These are phyloP conservation scores for Tardiomyces digboiensis DNA, from an alignment of 1,139 yeast genomes.

Conservation along the genomic window DNA sequence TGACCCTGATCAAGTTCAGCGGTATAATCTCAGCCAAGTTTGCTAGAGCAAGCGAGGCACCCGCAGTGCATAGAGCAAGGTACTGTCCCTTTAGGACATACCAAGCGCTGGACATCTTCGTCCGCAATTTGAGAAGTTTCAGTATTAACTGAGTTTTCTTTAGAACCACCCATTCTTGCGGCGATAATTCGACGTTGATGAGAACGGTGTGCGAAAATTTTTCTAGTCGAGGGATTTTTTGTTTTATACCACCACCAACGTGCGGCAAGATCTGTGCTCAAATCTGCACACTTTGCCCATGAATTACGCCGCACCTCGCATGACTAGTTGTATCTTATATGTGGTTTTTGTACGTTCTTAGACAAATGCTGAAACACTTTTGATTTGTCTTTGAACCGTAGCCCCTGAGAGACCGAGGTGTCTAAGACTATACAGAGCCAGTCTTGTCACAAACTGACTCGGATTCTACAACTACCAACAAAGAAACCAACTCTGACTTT, in stretches of 20 bases:
- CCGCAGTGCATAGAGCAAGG: constrained; percentile 7
- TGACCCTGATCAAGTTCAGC: constrained; percentile 20
- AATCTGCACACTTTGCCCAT: background rate
- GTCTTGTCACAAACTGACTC: too few species aligned
- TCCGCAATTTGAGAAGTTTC: background rate
- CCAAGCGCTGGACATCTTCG: background rate
- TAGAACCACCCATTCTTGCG: background rate
- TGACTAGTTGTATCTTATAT: too few species aligned
- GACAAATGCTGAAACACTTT: too few species aligned
- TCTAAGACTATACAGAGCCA: too few species aligned
- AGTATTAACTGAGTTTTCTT: background rate
- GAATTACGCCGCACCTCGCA: too few species aligned
- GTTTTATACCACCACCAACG: background rate
- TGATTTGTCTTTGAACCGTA: too few species aligned
- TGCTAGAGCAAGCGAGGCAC: constrained; percentile 4
- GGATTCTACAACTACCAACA: too few species aligned
- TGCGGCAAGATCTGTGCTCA: background rate
- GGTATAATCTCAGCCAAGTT: constrained; percentile 17
- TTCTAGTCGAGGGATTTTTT: background rate
- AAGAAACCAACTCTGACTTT: too few species aligned
- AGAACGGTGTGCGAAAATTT: background rate
- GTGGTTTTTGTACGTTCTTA: too few species aligned
- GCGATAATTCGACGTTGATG: too few species aligned
- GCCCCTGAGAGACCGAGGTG: too few species aligned
- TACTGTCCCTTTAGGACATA: background rate